Conservation (phyloP, 2,329 filamentous ascomycete species). For the Fusarium domesticum region DNA sequence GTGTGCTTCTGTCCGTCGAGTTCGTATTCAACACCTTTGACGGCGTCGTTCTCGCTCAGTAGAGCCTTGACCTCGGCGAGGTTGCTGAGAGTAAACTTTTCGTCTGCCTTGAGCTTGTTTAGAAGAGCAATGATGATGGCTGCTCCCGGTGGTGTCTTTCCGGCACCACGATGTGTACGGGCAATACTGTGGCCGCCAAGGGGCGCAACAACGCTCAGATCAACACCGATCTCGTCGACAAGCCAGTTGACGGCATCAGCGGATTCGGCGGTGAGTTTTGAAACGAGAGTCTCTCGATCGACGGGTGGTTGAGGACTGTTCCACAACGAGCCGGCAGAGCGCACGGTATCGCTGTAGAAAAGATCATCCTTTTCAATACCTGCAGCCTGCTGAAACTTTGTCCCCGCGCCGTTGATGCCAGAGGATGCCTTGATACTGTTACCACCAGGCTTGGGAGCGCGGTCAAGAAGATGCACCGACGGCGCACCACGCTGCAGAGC, state of each 20-base stretch:
- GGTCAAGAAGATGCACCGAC: constrained; percentile 57
- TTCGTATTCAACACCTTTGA: constrained; percentile 53
- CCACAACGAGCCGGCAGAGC: constrained; percentile 51
- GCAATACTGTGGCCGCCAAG: constrained; percentile 58
- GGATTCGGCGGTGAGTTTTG: constrained; percentile 47
- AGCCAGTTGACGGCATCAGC: constrained; percentile 55
- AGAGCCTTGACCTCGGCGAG: constrained; percentile 53
- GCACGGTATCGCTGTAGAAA: constrained; percentile 56
- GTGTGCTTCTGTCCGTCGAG: constrained; percentile 36
- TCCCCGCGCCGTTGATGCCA: constrained; percentile 62
- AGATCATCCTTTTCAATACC: constrained; percentile 36
- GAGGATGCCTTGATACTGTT: constrained; percentile 67
- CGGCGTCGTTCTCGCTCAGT: constrained; percentile 33
- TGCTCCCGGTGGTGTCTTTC: constrained; percentile 55
- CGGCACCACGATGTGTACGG: constrained; percentile 48
- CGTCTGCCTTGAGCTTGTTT: constrained; percentile 46
- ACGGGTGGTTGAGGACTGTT: constrained; percentile 17
- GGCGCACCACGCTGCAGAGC: constrained; percentile 49
- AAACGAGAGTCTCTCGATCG: constrained; percentile 45
- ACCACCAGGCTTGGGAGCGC: constrained; percentile 57
- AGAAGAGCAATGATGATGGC: constrained; percentile 56
- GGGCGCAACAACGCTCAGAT: constrained; percentile 55
- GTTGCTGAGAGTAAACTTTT: constrained; percentile 51
- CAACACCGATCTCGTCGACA: constrained; percentile 53
- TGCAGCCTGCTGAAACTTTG: constrained; percentile 49